Percentiles rank a stretch among this genome's conserved stretches.
These are phyloP conservation scores for Phoma sp. DNA, from an alignment of 2,329 filamentous ascomycete species.

Conservation along the genomic window DNA sequence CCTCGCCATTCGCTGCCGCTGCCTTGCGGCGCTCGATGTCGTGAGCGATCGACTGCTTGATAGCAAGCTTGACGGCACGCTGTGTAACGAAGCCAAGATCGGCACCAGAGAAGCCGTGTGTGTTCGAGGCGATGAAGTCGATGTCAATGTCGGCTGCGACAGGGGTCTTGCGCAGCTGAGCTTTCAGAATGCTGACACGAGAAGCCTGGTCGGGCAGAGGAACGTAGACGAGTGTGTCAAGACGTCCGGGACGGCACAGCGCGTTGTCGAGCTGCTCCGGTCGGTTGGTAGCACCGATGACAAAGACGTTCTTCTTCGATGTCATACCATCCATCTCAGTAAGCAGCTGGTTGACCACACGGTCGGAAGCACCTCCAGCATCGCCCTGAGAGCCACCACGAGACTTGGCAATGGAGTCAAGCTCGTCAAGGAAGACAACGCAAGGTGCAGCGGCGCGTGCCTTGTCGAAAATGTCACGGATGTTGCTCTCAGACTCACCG, in stretches of 20 bases:
- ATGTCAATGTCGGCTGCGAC: constrained; percentile 87
- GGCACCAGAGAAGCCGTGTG: constrained; percentile 98
- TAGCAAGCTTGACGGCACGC: constrained; percentile 97
- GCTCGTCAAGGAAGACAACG: constrained; percentile 97
- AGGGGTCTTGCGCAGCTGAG: constrained; percentile 97
- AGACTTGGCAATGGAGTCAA: constrained; percentile 99
- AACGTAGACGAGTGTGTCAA: constrained; percentile 98
- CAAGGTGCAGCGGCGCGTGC: constrained; percentile 96
- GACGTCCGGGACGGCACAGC: constrained; percentile 96
- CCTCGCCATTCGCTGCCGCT: constrained; percentile 75
- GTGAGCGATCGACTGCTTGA: constrained; percentile 90
- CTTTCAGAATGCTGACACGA: constrained; percentile 87
- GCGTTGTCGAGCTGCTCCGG: constrained; percentile 98
- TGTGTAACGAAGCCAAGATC: constrained; percentile 99
- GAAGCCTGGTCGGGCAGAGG: constrained; percentile 91
- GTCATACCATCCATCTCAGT: constrained; percentile 99
- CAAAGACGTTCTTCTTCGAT: constrained; percentile 99
- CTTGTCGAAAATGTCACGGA: constrained; percentile 99
- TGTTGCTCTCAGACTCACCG: constrained; percentile 99
- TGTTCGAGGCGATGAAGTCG: constrained; percentile 91
- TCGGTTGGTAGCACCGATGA: constrained; percentile 98
- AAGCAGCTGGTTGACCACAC: constrained; percentile 99
- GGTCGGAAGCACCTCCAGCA: constrained; percentile 96
- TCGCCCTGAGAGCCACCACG: constrained; percentile 96
- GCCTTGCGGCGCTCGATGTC: constrained; percentile 92